Percentiles rank a stretch among this genome's conserved stretches.
Conservation (phyloP, 176 grass and related monocot genomes). For the Oryza glumipatula region DNA sequence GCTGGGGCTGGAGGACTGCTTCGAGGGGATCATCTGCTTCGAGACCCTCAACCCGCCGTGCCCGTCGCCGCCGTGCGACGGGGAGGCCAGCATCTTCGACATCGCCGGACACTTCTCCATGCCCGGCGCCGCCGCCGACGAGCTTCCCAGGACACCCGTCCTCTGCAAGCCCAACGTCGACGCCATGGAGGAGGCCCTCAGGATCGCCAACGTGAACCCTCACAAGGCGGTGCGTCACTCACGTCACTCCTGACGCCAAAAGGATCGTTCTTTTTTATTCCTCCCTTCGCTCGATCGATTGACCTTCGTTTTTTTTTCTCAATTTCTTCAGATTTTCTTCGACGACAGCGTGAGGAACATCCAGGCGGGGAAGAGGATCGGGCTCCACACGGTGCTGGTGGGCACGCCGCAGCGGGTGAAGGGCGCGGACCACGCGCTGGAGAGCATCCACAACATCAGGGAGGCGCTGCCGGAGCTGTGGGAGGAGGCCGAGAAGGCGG, state of each 20-base stretch:
- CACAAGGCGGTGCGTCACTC: constrained; percentile 64
- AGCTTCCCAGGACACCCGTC: constrained; percentile 79
- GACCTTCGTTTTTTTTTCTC: background rate
- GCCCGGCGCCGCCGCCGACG: constrained; percentile 27
- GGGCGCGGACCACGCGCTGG: constrained; percentile 83
- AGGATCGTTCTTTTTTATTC: background rate
- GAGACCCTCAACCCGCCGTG: constrained; percentile 90
- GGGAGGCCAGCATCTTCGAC: constrained; percentile 61
- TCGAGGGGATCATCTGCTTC: constrained; percentile 98
- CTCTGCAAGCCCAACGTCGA: constrained; percentile 89
- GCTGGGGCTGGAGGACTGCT: constrained; percentile 93
- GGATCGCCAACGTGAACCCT: constrained; percentile 75
- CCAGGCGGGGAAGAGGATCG: constrained; percentile 81
- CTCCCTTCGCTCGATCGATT: background rate
- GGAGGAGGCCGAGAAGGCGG: constrained; percentile 79
- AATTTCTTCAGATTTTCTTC: constrained; percentile 82
- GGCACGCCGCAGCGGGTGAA: constrained; percentile 75
- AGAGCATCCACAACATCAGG: constrained; percentile 94
- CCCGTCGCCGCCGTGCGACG: constrained; percentile 18
- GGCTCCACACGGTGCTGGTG: constrained; percentile 90
- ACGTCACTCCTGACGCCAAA: background rate
- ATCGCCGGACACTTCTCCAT: constrained; percentile 68
- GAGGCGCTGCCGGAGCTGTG: constrained; percentile 90
- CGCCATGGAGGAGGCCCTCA: constrained; percentile 82
- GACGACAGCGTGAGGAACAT: constrained; percentile 95